Conservation (phyloP, 495 filamentous ascomycete species). For the Recurvomyces mirabilis region DNA sequence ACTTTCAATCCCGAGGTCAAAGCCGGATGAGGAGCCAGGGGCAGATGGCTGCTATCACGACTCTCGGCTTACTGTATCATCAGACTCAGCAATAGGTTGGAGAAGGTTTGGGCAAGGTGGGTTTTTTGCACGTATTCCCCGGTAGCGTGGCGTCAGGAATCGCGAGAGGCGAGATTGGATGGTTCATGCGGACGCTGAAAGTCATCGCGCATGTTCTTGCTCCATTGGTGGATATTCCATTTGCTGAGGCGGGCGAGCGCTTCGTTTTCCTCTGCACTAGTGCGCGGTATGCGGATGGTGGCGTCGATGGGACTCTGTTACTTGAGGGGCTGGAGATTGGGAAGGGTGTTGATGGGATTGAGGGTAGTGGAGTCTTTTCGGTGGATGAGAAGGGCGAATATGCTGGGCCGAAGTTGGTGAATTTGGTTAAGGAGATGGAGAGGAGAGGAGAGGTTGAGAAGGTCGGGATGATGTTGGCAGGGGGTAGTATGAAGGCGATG, state of each 20-base stretch:
- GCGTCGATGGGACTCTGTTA: constrained; percentile 25
- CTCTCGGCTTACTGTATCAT: no score
- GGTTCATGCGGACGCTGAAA: constrained; percentile 10
- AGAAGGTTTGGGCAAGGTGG: constrained; percentile 17
- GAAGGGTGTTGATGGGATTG: constrained; percentile 35
- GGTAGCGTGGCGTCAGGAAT: constrained; percentile 16
- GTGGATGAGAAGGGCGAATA: constrained; percentile 37
- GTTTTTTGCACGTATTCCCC: constrained; percentile 20
- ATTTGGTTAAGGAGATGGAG: no score
- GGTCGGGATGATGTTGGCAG: no score
- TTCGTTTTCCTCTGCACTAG: constrained; percentile 11
- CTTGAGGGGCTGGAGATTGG: constrained; percentile 26
- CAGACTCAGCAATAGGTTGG: no score
- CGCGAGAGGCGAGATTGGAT: constrained; percentile 1
- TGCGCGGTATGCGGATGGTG: constrained; percentile 2
- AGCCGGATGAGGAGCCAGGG: constrained; percentile 4
- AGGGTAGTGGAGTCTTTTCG: constrained; percentile 43
- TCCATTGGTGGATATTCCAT: constrained; percentile 14
- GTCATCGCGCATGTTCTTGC: constrained; percentile 2
- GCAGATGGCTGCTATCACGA: constrained; percentile 17
- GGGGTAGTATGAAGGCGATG: no score
- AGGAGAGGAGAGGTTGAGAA: no score
- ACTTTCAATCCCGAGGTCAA: constrained; percentile 9
- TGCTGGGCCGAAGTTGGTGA: constrained; percentile 27
- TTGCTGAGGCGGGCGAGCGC: constrained; percentile 14